Percentiles rank a stretch among this genome's conserved stretches.
These are phyloP conservation scores for Yamadazyma nakazawae DNA, from an alignment of 805 yeast genomes.

Conservation along the genomic window DNA sequence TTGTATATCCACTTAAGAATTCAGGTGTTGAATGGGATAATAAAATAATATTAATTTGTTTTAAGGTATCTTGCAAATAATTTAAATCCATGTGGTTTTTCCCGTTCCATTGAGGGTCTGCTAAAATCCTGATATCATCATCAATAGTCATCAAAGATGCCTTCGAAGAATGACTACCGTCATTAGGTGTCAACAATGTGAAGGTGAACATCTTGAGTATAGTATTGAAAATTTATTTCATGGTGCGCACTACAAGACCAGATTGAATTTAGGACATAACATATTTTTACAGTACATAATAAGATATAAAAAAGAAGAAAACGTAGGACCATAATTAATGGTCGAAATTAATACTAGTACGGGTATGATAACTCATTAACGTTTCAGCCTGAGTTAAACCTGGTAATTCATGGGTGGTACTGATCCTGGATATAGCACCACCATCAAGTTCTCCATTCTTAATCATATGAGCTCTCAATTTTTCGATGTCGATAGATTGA, in stretches of 20 bases:
- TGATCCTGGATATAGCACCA: conserved; percentile 31
- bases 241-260: not conserved
- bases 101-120: conserved; percentile 80
- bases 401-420: conserved; percentile 46
- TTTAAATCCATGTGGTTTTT: conserved; percentile 27
- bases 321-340: not conserved
- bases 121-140: conserved; percentile 48
- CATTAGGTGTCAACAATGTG: conserved; percentile 29
- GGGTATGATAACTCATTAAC: conserved; percentile 40
- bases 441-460: conserved; percentile 33
- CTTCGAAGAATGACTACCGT: conserved; percentile 23
- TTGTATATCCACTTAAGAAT: conserved; percentile 75
- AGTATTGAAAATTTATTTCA: not conserved
- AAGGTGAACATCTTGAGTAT: conserved; percentile 33
- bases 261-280: not conserved
- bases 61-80: conserved; percentile 33
- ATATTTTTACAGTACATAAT: conserved; percentile 4
- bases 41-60: conserved; percentile 61
- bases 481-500: conserved; percentile 31
- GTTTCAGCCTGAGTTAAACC: conserved; percentile 51
- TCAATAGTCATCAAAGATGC: conserved; percentile 60
- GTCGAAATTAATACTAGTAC: conserved; percentile 36
- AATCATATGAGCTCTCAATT: conserved; percentile 38
- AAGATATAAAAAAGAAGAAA: not conserved
- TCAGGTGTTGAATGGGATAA: conserved; percentile 85